Evolutionary conservation across 306 rosid species (phyloP), one percentile per base, ranked within the genome.

Genomic region (Lathyrus aphaca): DNA sequence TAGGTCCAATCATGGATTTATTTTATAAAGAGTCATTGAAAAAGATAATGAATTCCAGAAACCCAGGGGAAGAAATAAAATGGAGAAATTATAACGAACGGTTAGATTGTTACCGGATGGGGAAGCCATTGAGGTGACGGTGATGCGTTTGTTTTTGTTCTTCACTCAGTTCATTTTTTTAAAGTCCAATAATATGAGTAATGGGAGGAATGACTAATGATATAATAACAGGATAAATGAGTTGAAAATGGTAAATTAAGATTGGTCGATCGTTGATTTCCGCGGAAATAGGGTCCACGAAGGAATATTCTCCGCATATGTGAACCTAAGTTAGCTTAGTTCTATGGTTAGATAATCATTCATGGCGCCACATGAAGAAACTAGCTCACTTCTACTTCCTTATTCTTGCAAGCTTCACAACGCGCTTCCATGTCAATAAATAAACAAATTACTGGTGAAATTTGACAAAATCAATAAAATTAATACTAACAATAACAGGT

Each of bases 101-200:
- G 38, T 35, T 4, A 42, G 58, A 68, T 13, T 4, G 8, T 53
- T 75, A 67, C 79, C 0, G 39, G 17, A 5, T 13, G 45, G 39
- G 43, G 57, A 76, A 42, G 69, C 48, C 80, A 76, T 76, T 67
- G 69, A 32, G 43, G 46, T 19, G 25, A 39, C 10, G 13, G 29
- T 19, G 56, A 44, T 44, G 35, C 11, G 64, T 15, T 51, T 62
- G 43, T 30, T 30, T 51, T 15, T 17, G 3, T 49, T 15, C 12
- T 13, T 64, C 40, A 27, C 39, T 56, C 18, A 29, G 62, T 29
- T 56, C 62, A 53, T 49, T 49, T 16, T 12, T 5, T 6, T 32
- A 32, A 5, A 5, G 38, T 32, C 2, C 8, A 6, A 32, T 32
- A 32, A 32, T 6, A 32, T 32, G 13, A 54, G 60, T 21, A 35